phyloP scores from a whole-genome alignment of 2,329 filamentous ascomycete species.

The Colletotrichum sp. region DNA sequence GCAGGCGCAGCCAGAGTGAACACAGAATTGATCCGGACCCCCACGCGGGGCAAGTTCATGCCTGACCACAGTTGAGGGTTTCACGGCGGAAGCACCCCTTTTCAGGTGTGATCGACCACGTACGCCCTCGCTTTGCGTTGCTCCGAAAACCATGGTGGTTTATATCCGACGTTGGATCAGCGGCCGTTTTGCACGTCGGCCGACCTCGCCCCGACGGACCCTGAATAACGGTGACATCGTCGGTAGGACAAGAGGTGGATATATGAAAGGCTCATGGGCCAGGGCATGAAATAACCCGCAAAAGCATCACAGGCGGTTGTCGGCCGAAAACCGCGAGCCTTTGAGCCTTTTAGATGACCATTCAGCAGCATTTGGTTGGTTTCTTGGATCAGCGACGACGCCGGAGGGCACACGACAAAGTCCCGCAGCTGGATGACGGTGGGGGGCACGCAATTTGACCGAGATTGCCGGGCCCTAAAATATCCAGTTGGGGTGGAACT shows the following conservation, averaged over 20 bases:
- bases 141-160: slow-evolving; percentile 8
- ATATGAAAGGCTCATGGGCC: neutral
- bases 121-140: neutral
- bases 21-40: slow-evolving; percentile 4
- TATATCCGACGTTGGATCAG: slow-evolving; percentile 5
- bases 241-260: neutral
- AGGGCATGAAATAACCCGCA: neutral
- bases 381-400: neutral
- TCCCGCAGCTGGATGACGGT: neutral
- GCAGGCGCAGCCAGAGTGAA: neutral
- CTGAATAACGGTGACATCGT: neutral
- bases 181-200: neutral
- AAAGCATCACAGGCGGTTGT: neutral
- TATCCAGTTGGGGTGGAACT: slow-evolving; percentile 10
- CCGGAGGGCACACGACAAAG: slow-evolving; percentile 6
- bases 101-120: slow-evolving; percentile 16
- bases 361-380: slow-evolving; percentile 10
- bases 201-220: slow-evolving; percentile 2
- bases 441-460: slow-evolving; percentile 19
- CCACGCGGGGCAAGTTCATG: slow-evolving; percentile 20
- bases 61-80: neutral
- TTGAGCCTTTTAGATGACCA: slow-evolving; percentile 4
- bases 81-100: slow-evolving; percentile 14
- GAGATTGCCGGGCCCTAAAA: slow-evolving; percentile 22
- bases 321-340: slow-evolving; percentile 7